phyloP scores from a whole-genome alignment of 331 rosid genomes.

The Cydonia oblonga region DNA sequence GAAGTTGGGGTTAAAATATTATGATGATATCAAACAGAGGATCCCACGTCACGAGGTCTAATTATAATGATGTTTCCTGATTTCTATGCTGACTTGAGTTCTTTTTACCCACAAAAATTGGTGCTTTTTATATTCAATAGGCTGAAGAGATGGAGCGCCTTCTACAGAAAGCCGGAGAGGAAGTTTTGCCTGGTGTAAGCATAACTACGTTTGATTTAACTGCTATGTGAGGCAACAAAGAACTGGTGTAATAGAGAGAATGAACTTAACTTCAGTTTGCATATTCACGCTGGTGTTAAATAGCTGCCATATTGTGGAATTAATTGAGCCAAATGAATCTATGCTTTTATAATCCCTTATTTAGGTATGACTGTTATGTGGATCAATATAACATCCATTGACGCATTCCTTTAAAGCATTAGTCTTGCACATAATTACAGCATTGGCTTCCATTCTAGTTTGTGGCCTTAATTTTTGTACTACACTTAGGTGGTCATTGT shows the following conservation, averaged over 20 bases:
- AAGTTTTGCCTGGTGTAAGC: constrained; percentile 74
- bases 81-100: not conserved
- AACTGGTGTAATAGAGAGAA: not conserved
- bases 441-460: not conserved
- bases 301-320: not conserved
- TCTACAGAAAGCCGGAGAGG: constrained; percentile 61
- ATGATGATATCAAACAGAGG: constrained; percentile 71
- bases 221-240: not conserved
- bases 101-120: not conserved
- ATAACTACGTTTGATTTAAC: not conserved
- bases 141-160: constrained; percentile 75
- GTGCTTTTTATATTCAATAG: constrained; percentile 29
- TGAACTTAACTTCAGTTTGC: not conserved
- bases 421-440: not conserved
- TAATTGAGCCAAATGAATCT: not conserved
- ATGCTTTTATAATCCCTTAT: not conserved
- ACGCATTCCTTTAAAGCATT: not conserved
- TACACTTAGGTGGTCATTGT: constrained; percentile 44
- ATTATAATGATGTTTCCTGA: not conserved
- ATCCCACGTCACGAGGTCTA: constrained; percentile 78
- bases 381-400: not conserved
- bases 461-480: not conserved
- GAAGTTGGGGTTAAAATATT: constrained; percentile 78
- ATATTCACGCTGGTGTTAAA: not conserved
- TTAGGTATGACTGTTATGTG: not conserved